Conservation (phyloP, 1,284 basidiomycete species). For the Austroboletus niveus region DNA sequence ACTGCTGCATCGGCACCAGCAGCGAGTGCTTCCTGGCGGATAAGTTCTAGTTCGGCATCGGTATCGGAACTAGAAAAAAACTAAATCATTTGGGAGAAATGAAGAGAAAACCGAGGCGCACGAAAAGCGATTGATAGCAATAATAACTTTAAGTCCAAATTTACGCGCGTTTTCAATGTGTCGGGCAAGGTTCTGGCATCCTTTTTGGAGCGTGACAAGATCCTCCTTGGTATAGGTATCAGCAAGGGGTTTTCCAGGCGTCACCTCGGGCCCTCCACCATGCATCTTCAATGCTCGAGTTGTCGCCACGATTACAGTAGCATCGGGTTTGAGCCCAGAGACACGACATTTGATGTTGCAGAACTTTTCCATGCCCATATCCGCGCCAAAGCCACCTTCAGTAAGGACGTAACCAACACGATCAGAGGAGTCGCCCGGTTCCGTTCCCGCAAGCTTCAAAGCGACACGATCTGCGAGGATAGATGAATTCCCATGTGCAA, state of each 20-base stretch:
- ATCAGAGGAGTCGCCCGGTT: conserved; percentile 82
- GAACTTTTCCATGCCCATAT: conserved; percentile 99
- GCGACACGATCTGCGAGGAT: conserved; percentile 96
- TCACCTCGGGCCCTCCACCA: conserved; percentile 96
- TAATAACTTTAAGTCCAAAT: conserved; percentile 95
- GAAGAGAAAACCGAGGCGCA: conserved; percentile 41
- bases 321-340: conserved; percentile 91
- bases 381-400: conserved; percentile 98
- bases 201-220: conserved; percentile 86
- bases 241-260: conserved; percentile 92
- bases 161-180: conserved; percentile 96
- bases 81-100: conserved; percentile 1
- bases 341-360: conserved; percentile 99
- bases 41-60: conserved; percentile 83
- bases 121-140: conserved; percentile 95
- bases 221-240: conserved; percentile 96
- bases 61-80: conserved; percentile 74
- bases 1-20: conserved; percentile 96
- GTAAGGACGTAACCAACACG: conserved; percentile 95
- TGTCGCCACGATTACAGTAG: conserved; percentile 94
- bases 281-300: conserved; percentile 99
- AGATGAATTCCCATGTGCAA: conserved; percentile 98
- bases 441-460: conserved; percentile 95
- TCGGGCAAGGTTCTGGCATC: conserved; percentile 90
- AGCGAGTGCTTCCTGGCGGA: conserved; percentile 76